These are phyloP conservation scores for Paraphaeosphaeria minitans DNA, from an alignment of 2,329 filamentous ascomycete genomes.

Conservation along the genomic window DNA sequence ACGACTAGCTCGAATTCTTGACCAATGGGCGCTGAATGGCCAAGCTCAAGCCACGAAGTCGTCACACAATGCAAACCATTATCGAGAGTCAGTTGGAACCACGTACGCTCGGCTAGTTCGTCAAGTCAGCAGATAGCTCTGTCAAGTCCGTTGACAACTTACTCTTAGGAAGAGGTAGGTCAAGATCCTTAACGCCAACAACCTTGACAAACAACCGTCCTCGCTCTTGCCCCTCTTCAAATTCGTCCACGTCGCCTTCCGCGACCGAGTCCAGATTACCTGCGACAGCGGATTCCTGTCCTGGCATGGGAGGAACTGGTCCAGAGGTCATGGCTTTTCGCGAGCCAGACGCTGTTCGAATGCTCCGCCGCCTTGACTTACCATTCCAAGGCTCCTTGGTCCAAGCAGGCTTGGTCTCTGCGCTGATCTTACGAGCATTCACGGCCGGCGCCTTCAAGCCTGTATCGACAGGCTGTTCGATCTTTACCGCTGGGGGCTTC, in stretches of 20 bases:
- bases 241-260: conserved; percentile 70
- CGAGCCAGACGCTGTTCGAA: conserved; percentile 62
- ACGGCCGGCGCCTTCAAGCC: conserved; percentile 64
- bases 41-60: conserved; percentile 91
- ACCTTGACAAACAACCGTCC: conserved; percentile 97
- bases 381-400: conserved; percentile 97
- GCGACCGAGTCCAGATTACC: conserved; percentile 65
- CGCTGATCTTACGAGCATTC: conserved; percentile 78
- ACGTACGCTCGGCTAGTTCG: conserved; percentile 76
- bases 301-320: conserved; percentile 80
- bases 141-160: conserved; percentile 48
- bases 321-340: conserved; percentile 66
- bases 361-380: conserved; percentile 70
- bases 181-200: conserved; percentile 95
- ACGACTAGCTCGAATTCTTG: conserved; percentile 99
- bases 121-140: conserved; percentile 19
- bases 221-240: conserved; percentile 82
- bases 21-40: conserved; percentile 89
- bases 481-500: conserved; percentile 60
- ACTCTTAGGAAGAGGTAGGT: conserved; percentile 89
- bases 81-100: conserved; percentile 96
- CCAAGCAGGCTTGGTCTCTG: conserved; percentile 75
- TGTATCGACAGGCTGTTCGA: conserved; percentile 37
- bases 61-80: conserved; percentile 98
- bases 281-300: conserved; percentile 80